Conservation (phyloP, 352 stramenopile species). For the Phytophthora vignae region DNA sequence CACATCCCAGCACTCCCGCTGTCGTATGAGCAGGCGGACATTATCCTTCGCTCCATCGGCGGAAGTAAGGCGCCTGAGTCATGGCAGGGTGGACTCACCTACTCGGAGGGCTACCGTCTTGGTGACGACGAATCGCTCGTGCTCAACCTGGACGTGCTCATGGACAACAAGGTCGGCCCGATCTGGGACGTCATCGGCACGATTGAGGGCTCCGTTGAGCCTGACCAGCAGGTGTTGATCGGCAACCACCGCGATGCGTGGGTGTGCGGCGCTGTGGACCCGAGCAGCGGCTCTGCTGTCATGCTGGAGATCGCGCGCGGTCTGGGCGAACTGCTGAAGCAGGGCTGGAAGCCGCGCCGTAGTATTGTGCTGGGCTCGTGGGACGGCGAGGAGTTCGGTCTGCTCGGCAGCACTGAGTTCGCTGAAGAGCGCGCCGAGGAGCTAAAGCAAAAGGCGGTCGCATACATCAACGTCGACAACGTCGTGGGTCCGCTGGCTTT, state of each 20-base stretch:
- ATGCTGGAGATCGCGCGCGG: slow-evolving; percentile 75
- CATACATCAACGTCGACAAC: slow-evolving; percentile 86
- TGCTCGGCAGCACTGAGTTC: slow-evolving; percentile 81
- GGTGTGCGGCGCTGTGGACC: slow-evolving; percentile 79
- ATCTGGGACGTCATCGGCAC: slow-evolving; percentile 79
- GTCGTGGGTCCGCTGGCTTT: slow-evolving; percentile 58
- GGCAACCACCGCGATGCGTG: slow-evolving; percentile 86
- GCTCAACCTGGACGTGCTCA: slow-evolving; percentile 53
- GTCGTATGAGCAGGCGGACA: slow-evolving; percentile 70
- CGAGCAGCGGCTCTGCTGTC: slow-evolving; percentile 63
- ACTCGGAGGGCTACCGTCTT: slow-evolving; percentile 65
- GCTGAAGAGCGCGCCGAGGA: slow-evolving; percentile 56
- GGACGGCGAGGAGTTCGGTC: slow-evolving; percentile 80
- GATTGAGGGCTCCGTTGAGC: slow-evolving; percentile 41
- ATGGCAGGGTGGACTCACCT: slow-evolving; percentile 62
- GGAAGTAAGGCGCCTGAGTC: slow-evolving; percentile 47
- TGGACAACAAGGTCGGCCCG: slow-evolving; percentile 59
- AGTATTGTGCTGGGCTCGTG: slow-evolving; percentile 76
- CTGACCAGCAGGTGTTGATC: slow-evolving; percentile 60
- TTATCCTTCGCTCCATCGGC: slow-evolving; percentile 61
- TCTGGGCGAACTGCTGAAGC: slow-evolving; percentile 59
- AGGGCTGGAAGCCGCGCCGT: slow-evolving; percentile 66
- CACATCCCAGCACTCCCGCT: slow-evolving; percentile 68
- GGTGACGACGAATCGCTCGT: slow-evolving; percentile 49
- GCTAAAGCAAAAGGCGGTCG: slow-evolving; percentile 55